Percentiles rank a stretch among this genome's conserved stretches.
Conservation (phyloP, 345 rosid species). For the Raphanus sativus region DNA sequence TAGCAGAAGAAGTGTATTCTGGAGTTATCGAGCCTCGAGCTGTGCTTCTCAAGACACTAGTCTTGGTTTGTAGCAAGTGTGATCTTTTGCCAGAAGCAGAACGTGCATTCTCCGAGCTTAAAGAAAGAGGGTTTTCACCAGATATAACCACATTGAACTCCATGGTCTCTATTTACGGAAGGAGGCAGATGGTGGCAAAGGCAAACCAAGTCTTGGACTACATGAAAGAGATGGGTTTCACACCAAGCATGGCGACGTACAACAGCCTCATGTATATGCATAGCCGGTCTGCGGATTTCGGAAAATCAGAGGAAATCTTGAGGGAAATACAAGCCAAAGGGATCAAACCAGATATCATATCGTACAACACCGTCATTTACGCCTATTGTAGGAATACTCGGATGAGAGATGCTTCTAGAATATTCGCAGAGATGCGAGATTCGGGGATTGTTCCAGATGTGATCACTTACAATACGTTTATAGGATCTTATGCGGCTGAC, state of each 20-base stretch:
- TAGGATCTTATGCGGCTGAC: constrained; percentile 84
- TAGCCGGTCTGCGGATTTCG: constrained; percentile 71
- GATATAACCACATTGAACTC: constrained; percentile 79
- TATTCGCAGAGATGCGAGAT: constrained; percentile 70
- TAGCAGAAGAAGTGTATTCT: constrained; percentile 81
- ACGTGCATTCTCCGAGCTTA: constrained; percentile 72
- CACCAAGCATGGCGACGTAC: constrained; percentile 80
- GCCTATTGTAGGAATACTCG: constrained; percentile 88
- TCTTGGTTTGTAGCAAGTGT: constrained; percentile 80
- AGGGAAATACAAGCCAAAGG: constrained; percentile 70
- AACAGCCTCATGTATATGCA: constrained; percentile 88
- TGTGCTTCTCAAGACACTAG: constrained; percentile 82
- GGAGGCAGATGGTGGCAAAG: constrained; percentile 76
- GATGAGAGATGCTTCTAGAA: constrained; percentile 81
- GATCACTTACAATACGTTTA: constrained; percentile 82
- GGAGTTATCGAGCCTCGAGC: constrained; percentile 69
- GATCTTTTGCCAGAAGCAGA: constrained; percentile 77
- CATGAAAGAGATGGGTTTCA: constrained; percentile 76
- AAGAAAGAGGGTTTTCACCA: constrained; percentile 66
- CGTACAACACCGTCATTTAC: constrained; percentile 84
- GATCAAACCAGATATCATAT: constrained; percentile 80
- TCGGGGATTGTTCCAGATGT: constrained; percentile 74
- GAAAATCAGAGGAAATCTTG: constrained; percentile 64
- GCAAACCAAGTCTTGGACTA: constrained; percentile 70
- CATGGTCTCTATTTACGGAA: constrained; percentile 87